Base-by-base conservation (phyloP, 2,329 filamentous ascomycete species). In the Paecilomyces niveus region DNA sequence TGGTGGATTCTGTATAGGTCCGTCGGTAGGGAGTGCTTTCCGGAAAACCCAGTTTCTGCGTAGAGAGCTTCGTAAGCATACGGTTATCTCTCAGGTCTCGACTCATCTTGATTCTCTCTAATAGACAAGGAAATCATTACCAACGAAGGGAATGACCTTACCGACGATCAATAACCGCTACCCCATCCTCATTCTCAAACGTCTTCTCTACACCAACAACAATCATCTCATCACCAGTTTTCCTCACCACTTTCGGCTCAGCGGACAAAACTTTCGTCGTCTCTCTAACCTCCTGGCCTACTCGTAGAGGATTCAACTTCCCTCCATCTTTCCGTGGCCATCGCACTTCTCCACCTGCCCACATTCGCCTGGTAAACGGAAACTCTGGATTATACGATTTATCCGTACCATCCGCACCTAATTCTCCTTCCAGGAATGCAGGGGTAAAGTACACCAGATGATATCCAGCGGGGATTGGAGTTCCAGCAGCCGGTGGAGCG, bases 391-490 rank as follows among this genome's bases (percentile, higher is more conserved):
- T 88, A 67, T 84, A 87, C 0, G 80, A 81, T 0, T 67, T 72
- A 70, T 88, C 85, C 0, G 83, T 85, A 13, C 86, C 86, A 67
- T 89, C 85, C 0, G 68, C 61, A 0, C 84, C 85, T 0, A 88
- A 76, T 6, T 82, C 77, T 0, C 67, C 61, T 64, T 87, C 85
- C 0, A 82, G 61, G 3, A 81, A 81, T 0, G 74, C 73, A 0
- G 85, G 84, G 0, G 84, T 86, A 66, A 88, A 88, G 68, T 87
- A 88, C 0, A 80, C 81, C 0, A 88, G 75, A 65, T 88, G 85
- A 62, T 86, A 85, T 1, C 83, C 84, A 0, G 82, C 78, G 0
- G 85, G 84, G 1, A 87, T 60, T 0, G 79, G 78, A 0, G 82
- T 83, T 7, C 80, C 80, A 0, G 65, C 54, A 0, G 70, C 63